These are phyloP conservation scores for Elaeagnus macrophylla DNA, from an alignment of 306 rosid species.

Conservation along the genomic window DNA sequence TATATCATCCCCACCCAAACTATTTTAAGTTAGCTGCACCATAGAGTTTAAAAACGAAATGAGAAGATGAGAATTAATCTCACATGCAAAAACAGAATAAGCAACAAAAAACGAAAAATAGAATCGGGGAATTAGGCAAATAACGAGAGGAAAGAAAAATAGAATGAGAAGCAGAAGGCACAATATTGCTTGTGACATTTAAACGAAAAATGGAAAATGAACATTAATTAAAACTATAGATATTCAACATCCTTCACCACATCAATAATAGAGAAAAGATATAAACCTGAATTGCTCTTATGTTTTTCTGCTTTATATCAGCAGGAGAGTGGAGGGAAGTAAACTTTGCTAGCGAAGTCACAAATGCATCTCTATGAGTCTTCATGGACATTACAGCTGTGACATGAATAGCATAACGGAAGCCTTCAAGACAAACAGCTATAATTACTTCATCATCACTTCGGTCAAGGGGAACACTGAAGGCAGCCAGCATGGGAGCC, in stretches of 20 bases:
- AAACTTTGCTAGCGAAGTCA: slow-evolving; percentile 95
- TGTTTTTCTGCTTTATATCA: slow-evolving; percentile 89
- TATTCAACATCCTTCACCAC: too few relatives aligned
- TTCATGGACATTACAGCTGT: slow-evolving; percentile 96
- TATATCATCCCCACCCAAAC: too few relatives aligned
- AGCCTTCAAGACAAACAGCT: slow-evolving; percentile 89
- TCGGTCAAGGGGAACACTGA: slow-evolving; percentile 98
- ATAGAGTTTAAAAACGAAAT: too few relatives aligned
- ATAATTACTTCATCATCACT: slow-evolving; percentile 87
- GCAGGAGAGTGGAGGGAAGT: slow-evolving; percentile 97
- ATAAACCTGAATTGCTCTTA: slow-evolving; percentile 91
- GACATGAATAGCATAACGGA: slow-evolving; percentile 83
- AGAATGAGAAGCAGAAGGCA: too few relatives aligned
- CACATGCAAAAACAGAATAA: too few relatives aligned
- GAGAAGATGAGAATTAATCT: too few relatives aligned
- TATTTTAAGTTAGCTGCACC: too few relatives aligned
- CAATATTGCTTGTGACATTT: too few relatives aligned
- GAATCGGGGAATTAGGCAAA: too few relatives aligned
- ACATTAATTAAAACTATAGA: slow-evolving; percentile 2
- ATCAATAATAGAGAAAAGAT: slow-evolving; percentile 14
- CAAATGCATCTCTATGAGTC: slow-evolving; percentile 98
- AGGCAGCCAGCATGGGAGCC: slow-evolving; percentile 99
- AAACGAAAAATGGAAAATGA: not conserved
- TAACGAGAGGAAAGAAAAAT: too few relatives aligned
- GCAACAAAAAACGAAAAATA: too few relatives aligned